phyloP scores from a whole-genome alignment of 257 asterid species.

The Phtheirospermum japonicum region DNA sequence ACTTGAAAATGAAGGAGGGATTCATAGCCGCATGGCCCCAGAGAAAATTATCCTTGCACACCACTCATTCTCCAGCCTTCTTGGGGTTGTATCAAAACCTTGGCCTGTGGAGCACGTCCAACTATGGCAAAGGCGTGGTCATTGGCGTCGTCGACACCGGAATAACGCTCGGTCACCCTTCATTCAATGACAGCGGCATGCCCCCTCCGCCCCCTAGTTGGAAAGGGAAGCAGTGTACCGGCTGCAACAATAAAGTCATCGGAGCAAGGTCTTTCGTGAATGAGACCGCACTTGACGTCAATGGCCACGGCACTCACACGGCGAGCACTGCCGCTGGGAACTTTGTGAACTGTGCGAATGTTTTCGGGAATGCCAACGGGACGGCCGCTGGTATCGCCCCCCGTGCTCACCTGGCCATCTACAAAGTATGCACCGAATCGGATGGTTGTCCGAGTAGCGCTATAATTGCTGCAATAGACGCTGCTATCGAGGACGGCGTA shows the following conservation, averaged over 20 bases:
- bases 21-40: no score
- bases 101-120: background rate
- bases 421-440: constrained; percentile 28
- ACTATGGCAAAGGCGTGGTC: background rate
- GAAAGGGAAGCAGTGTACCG: background rate
- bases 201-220: background rate
- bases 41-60: no score
- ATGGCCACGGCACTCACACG: constrained; percentile 49
- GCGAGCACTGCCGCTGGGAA: constrained; percentile 56
- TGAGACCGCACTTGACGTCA: background rate
- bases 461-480: constrained; percentile 43
- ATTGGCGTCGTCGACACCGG: background rate
- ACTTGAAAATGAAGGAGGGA: no score
- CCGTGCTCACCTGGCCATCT: constrained; percentile 46
- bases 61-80: background rate
- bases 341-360: constrained; percentile 36
- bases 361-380: constrained; percentile 45
- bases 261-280: background rate
- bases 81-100: background rate
- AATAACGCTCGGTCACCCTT: background rate
- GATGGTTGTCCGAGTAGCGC: constrained; percentile 23
- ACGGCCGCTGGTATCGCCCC: constrained; percentile 53
- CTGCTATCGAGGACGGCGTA: constrained; percentile 48
- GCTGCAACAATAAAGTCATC: constrained; percentile 1
- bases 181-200: background rate